phyloP scores from a whole-genome alignment of 345 rosid species.

The Euphorbia pulcherrima region DNA sequence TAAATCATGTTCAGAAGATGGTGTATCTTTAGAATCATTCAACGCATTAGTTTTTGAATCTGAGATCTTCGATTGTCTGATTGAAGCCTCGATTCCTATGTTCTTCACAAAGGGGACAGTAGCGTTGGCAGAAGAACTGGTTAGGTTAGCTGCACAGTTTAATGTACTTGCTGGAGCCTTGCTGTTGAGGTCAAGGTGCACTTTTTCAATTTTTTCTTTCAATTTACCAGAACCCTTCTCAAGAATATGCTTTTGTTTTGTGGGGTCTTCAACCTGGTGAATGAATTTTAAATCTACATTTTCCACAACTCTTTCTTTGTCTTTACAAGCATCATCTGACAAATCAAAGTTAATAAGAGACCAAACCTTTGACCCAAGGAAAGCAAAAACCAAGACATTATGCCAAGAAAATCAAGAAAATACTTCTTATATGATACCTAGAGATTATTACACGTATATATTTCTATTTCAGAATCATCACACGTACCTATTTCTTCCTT shows the following conservation, averaged over 20 bases:
- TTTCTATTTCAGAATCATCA: background rate
- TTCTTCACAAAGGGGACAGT: constrained; percentile 25
- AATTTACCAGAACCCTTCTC: constrained; percentile 27
- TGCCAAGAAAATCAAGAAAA: background rate
- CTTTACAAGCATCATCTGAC: constrained; percentile 43
- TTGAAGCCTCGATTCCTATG: constrained; percentile 32
- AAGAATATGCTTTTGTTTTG: constrained; percentile 31
- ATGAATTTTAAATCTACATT: constrained; percentile 36
- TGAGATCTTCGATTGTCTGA: constrained; percentile 27
- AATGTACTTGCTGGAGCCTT: constrained; percentile 30
- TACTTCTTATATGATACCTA: background rate
- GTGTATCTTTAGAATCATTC: constrained; percentile 29
- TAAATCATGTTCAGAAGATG: constrained; percentile 27
- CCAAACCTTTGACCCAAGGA: background rate
- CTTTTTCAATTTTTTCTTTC: constrained; percentile 30
- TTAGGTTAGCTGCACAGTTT: constrained; percentile 28
- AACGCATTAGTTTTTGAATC: constrained; percentile 29
- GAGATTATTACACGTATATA: constrained; percentile 8
- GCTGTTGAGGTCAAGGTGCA: constrained; percentile 31
- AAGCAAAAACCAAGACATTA: background rate
- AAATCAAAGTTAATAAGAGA: background rate
- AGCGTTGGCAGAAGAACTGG: constrained; percentile 16
- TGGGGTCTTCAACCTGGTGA: constrained; percentile 34
- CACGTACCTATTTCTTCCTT: constrained; percentile 34
- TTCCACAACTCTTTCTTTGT: constrained; percentile 34